Percentiles rank a stretch among this genome's conserved stretches.
Conservation (phyloP, 202 grass and related monocot species). For the Eragrostis tef region DNA sequence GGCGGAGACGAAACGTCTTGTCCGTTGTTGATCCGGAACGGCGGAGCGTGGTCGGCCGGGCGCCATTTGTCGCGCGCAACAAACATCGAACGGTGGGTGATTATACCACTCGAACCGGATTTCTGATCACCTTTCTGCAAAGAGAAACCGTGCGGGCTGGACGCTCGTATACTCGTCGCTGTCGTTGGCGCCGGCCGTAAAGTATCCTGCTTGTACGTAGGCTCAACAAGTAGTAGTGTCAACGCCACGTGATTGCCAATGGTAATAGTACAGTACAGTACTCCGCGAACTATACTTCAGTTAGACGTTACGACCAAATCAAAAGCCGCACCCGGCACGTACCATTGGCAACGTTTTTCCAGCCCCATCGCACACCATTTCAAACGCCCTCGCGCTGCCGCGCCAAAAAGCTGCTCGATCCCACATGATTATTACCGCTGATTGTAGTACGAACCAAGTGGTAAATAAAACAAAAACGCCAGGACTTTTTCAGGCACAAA, state of each 20-base stretch:
- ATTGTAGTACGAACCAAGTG: too few relatives aligned
- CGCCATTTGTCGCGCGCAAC: neutral
- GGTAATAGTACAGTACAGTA: too few relatives aligned
- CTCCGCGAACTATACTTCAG: neutral
- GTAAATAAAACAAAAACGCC: constrained; percentile 3
- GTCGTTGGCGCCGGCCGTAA: neutral
- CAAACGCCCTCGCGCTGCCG: neutral
- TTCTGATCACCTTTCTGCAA: too few relatives aligned
- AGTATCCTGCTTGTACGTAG: neutral
- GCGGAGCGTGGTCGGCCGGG: neutral
- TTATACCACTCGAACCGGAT: neutral
- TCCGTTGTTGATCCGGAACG: neutral
- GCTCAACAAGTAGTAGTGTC: neutral
- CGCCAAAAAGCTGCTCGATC: constrained; percentile 11
- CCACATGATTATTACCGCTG: neutral
- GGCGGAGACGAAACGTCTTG: neutral
- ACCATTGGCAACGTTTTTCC: neutral
- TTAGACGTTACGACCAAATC: too few relatives aligned
- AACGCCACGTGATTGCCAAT: too few relatives aligned
- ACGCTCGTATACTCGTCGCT: neutral
- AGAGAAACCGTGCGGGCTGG: too few relatives aligned
- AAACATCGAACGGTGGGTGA: too few relatives aligned
- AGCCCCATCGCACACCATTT: neutral
- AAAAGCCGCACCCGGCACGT: too few relatives aligned
- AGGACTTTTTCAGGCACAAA: constrained; percentile 17